Evolutionary conservation across 768 basidiomycete species (phyloP).

Genomic region (Phylloporus sp.): DNA sequence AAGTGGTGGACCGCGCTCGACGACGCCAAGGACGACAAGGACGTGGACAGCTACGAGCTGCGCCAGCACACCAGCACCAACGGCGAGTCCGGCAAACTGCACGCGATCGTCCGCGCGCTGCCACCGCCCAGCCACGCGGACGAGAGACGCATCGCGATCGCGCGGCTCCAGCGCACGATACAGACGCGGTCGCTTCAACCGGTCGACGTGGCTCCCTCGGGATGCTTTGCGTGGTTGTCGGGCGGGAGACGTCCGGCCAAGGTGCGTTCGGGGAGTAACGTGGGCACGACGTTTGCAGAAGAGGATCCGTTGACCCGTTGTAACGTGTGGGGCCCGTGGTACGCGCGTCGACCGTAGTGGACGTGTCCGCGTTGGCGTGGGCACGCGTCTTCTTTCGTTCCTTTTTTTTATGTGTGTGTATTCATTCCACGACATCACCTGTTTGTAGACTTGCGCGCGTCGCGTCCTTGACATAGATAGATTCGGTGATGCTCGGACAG

Average conservation of each 20-base stretch:
- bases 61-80: not conserved
- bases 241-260: slow-evolving; percentile 8
- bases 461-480: too few species aligned
- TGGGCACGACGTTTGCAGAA: not conserved
- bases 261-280: not conserved
- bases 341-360: not conserved
- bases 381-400: too few species aligned
- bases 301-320: slow-evolving; percentile 15
- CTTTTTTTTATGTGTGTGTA: not conserved
- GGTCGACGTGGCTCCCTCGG: slow-evolving; percentile 14
- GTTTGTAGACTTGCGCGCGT: too few species aligned
- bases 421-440: not conserved
- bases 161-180: slow-evolving; percentile 11
- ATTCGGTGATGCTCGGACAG: too few species aligned
- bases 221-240: slow-evolving; percentile 21
- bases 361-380: not conserved
- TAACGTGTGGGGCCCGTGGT: slow-evolving; percentile 16
- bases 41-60: not conserved
- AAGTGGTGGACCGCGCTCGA: too few species aligned
- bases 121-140: slow-evolving; percentile 5
- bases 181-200: slow-evolving; percentile 23
- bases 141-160: not conserved
- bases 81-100: slow-evolving; percentile 7
- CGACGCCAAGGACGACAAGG: slow-evolving; percentile 4
- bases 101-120: slow-evolving; percentile 21